Base-by-base conservation (phyloP, 257 asterid genomes). In the Fraxinus americana region DNA sequence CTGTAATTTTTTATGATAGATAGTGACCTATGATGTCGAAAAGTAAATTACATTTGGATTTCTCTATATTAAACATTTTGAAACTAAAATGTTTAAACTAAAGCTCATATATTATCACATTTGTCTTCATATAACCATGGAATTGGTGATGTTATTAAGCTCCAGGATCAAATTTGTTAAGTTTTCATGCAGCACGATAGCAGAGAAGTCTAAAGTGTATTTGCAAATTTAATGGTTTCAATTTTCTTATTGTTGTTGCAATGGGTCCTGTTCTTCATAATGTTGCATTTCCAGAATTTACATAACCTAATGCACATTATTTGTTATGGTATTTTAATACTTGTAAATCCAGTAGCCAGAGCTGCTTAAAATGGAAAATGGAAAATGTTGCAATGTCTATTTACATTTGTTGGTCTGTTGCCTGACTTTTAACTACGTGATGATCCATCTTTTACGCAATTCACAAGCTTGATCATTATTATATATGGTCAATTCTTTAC, bases 141-240 rank as follows among this genome's bases (percentile, higher is more conserved):
- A 80, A 27, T 65, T 52, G 35, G 52, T 34, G 21, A 41, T 50
- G 57, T 30, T 68, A 45, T 45, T 59, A 32, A 75, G 39, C 27
- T 67, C 74, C 6, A 48, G 52, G 61, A 79, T 50, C 23, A 50
- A 25, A 21, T 32, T 16, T 68, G 75, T 32, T 16, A 65, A 48
- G 74, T 65, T 32, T 74, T 79, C 66, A 38, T 59, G 75, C 54
- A 52, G 41, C 73, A 61, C 50, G 67, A 77, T 67, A 29, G 54
- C 48, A 50, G 73, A 48, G 63, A 78, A 30, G 48, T 61, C 50
- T 25, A 80, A n/a, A 23, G 34, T 63, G 35, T 63, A 25, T 10
- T 25, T 21, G 4, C 27, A 57, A 57, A 57, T 57, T 57, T 21
- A 57, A 57, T 57, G 30, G 5, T 57, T 23, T 57, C 66, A 57